Percentiles rank a stretch among this genome's conserved stretches.
Conservation (phyloP, 805 yeast species). For the Lachancea waltii region DNA sequence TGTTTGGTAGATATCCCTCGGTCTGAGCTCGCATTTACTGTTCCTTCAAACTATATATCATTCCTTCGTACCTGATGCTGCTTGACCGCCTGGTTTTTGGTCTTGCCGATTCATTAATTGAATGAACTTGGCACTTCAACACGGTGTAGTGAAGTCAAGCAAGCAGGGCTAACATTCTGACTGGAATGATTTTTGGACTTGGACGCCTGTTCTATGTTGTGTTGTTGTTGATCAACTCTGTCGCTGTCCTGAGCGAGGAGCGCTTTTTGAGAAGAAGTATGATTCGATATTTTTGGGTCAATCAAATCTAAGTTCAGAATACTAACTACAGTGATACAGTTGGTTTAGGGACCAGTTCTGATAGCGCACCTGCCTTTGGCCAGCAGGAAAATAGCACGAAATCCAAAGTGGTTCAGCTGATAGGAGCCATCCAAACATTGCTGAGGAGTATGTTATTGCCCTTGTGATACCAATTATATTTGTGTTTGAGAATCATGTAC, state of each 20-base stretch:
- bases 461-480: neutral
- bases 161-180: neutral
- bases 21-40: too few relatives aligned
- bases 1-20: too few relatives aligned
- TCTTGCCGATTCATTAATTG: too few relatives aligned
- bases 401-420: constrained; percentile 54
- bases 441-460: constrained; percentile 46
- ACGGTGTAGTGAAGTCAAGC: neutral
- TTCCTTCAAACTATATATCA: too few relatives aligned
- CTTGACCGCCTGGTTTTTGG: too few relatives aligned
- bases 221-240: constrained; percentile 57
- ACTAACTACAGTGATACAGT: constrained; percentile 25
- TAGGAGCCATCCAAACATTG: constrained; percentile 68
- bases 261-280: constrained; percentile 60
- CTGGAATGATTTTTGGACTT: constrained; percentile 45
- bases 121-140: neutral
- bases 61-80: constrained; percentile 2
- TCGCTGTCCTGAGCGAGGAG: constrained; percentile 76
- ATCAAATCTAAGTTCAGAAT: too few relatives aligned
- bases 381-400: constrained; percentile 46
- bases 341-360: constrained; percentile 39
- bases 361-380: constrained; percentile 39
- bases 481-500: constrained; percentile 1
- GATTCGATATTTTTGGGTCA: too few relatives aligned
- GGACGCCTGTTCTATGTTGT: constrained; percentile 52